Percentiles rank a stretch among this genome's conserved stretches.
phyloP scores from a whole-genome alignment of 2,329 filamentous ascomycete genomes.

The Fusarium sp. region DNA sequence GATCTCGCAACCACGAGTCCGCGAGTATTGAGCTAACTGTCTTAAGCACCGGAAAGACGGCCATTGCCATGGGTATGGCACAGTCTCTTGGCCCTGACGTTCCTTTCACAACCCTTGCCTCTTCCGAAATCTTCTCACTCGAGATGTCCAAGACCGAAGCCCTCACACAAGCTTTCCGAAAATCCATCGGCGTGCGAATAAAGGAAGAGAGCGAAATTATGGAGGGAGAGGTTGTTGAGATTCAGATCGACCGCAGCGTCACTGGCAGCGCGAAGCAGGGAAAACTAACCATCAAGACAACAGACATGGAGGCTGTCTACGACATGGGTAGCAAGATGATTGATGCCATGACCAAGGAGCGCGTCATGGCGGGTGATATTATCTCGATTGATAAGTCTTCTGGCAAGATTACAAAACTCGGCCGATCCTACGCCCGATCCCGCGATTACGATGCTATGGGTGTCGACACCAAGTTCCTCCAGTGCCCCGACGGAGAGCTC shows the following conservation, averaged over 20 bases:
- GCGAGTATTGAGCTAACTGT: conserved; percentile 38
- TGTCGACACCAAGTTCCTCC: conserved; percentile 96
- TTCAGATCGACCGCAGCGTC: conserved; percentile 96
- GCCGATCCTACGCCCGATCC: conserved; percentile 92
- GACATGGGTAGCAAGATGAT: conserved; percentile 99
- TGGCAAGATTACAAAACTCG: conserved; percentile 97
- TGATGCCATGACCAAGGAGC: conserved; percentile 99
- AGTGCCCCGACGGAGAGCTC: conserved; percentile 96
- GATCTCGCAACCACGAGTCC: neutral
- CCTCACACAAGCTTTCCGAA: conserved; percentile 97
- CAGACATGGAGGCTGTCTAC: conserved; percentile 99
- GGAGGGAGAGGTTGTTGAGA: conserved; percentile 98
- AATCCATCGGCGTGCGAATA: conserved; percentile 97
- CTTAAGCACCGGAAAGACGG: conserved; percentile 92
- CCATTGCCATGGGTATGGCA: conserved; percentile 98
- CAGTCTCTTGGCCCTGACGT: conserved; percentile 95
- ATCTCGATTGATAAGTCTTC: conserved; percentile 99
- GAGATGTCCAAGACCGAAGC: conserved; percentile 99
- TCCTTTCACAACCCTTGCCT: conserved; percentile 94
- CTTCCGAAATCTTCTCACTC: conserved; percentile 97
- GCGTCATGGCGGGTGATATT: conserved; percentile 97
- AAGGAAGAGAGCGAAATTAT: conserved; percentile 99
- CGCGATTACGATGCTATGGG: conserved; percentile 99
- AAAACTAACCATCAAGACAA: conserved; percentile 99
- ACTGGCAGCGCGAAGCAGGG: conserved; percentile 98